A percentile compares a stretch with the other conserved stretches of the same genome.
phyloP scores from a whole-genome alignment of 805 yeast genomes.

The Sugiyamaella qingdaonensis region DNA sequence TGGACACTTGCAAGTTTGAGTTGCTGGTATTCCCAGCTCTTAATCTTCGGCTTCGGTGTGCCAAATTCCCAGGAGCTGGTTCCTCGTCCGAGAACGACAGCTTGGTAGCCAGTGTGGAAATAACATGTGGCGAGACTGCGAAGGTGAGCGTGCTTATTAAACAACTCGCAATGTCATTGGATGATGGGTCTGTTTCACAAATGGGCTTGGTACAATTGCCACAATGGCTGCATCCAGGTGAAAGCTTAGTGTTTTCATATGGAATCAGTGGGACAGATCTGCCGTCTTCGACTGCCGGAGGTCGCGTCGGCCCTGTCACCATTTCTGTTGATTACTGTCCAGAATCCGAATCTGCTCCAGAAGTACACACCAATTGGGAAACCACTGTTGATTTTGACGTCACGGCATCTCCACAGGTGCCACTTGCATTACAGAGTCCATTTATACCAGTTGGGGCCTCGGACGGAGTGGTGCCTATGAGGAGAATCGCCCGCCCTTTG shows the following conservation, averaged over 20 bases:
- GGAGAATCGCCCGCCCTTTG: slow-evolving; percentile 5
- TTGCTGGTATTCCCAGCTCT: slow-evolving; percentile 37
- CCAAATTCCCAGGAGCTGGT: slow-evolving; percentile 43
- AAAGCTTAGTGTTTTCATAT: slow-evolving; percentile 29
- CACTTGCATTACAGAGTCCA: slow-evolving; percentile 23
- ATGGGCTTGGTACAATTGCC: slow-evolving; percentile 29
- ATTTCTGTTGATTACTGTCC: slow-evolving; percentile 6
- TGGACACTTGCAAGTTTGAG: slow-evolving; percentile 9
- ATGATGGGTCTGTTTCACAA: slow-evolving; percentile 24
- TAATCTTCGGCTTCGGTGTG: slow-evolving; percentile 44
- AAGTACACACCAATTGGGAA: slow-evolving; percentile 35
- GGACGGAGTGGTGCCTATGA: slow-evolving; percentile 6
- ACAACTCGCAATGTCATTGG: slow-evolving; percentile 20
- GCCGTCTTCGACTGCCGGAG: neutral
- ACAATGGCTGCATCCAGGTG: slow-evolving; percentile 25
- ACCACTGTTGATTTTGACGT: slow-evolving; percentile 33
- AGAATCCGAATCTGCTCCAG: slow-evolving; percentile 7
- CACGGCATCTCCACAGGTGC: slow-evolving; percentile 18
- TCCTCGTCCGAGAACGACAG: slow-evolving; percentile 33
- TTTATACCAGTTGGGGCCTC: slow-evolving; percentile 9
- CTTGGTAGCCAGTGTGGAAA: slow-evolving; percentile 45
- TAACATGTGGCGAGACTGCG: slow-evolving; percentile 45
- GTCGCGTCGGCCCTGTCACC: slow-evolving; percentile 7
- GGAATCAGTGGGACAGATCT: slow-evolving; percentile 19
- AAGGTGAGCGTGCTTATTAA: slow-evolving; percentile 19